Percentiles rank a stretch among this genome's conserved stretches.
Evolutionary conservation across 352 stramenopile genomes (phyloP).

Genomic region (Blastocystis sp.): DNA sequence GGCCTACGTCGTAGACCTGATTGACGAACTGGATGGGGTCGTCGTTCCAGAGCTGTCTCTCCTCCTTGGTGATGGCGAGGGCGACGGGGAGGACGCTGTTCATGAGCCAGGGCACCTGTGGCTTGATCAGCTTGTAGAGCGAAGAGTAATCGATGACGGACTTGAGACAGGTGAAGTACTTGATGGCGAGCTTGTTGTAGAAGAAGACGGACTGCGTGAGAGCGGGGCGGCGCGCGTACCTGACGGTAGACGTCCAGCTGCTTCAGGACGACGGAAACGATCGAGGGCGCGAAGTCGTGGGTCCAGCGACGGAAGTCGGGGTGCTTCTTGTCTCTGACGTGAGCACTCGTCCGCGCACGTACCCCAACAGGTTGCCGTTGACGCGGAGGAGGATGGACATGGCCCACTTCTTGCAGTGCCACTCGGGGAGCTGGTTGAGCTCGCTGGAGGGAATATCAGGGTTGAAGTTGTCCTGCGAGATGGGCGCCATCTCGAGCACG

Average conservation of each 20-base stretch:
- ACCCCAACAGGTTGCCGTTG: slow-evolving; percentile 27
- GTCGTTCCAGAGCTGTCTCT: slow-evolving; percentile 9
- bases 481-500: slow-evolving; percentile 8
- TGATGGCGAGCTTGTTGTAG: slow-evolving; percentile 37
- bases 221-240: background rate
- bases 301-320: background rate
- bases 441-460: background rate
- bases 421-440: background rate
- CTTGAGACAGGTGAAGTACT: slow-evolving; percentile 30
- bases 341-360: background rate
- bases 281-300: background rate
- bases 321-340: slow-evolving; percentile 10
- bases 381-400: background rate
- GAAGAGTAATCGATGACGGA: background rate
- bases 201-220: background rate
- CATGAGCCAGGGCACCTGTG: slow-evolving; percentile 25
- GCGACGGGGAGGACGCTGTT: slow-evolving; percentile 17
- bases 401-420: slow-evolving; percentile 41
- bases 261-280: background rate
- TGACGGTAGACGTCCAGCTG: slow-evolving; percentile 22
- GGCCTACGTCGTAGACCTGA: slow-evolving; percentile 13
- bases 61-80: slow-evolving; percentile 9
- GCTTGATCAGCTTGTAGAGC: background rate
- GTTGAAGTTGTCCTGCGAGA: slow-evolving; percentile 6
- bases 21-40: slow-evolving; percentile 47